Percentiles rank a stretch among this genome's conserved stretches.
Evolutionary conservation across 1,139 yeast species (phyloP).

Genomic region (Debaryomyces fabryi): DNA sequence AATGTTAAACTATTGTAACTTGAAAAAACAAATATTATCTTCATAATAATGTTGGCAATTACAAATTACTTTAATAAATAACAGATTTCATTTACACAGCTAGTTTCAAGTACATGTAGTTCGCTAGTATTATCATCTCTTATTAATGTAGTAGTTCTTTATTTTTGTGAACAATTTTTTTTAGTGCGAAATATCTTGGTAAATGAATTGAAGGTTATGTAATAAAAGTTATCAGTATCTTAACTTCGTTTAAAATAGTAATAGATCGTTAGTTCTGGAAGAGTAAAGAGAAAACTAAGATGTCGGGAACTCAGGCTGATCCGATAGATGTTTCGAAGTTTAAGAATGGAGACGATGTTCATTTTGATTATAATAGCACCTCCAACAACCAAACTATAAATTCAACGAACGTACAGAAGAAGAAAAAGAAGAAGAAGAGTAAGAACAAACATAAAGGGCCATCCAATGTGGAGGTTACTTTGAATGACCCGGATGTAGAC

Average conservation of each 20-base stretch:
- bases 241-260: neutral
- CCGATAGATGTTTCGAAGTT: conserved; percentile 16
- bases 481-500: conserved; percentile 60
- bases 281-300: conserved; percentile 3
- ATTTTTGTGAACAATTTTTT: conserved; percentile 7
- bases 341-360: conserved; percentile 57
- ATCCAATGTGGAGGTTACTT: conserved; percentile 40
- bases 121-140: neutral
- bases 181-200: conserved; percentile 1
- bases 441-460: conserved; percentile 25
- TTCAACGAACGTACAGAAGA: conserved; percentile 39
- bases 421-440: conserved; percentile 40
- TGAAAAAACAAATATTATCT: neutral
- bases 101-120: neutral
- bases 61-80: neutral
- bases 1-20: neutral
- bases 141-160: conserved; percentile 4
- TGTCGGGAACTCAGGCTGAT: conserved; percentile 9
- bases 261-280: neutral
- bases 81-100: neutral
- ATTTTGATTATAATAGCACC: conserved; percentile 52
- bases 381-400: conserved; percentile 19
- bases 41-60: neutral
- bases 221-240: conserved; percentile 5
- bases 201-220: conserved; percentile 3